Percentiles rank a stretch among this genome's conserved stretches.
Conservation (phyloP, 2,329 filamentous ascomycete genomes). For the Biscogniauxia sp. region DNA sequence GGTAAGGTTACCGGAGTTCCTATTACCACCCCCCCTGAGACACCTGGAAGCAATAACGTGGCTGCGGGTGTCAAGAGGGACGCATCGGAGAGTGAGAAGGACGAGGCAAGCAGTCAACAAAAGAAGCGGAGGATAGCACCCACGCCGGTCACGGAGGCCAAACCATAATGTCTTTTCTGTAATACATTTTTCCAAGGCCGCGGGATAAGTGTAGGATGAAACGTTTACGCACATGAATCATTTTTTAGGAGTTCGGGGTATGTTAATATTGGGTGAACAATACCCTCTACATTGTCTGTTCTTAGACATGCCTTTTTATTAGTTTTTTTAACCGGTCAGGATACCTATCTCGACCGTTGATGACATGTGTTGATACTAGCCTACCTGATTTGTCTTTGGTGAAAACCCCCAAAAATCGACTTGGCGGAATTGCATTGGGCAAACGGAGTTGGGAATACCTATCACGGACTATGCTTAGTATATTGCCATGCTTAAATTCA, state of each 20-base stretch:
- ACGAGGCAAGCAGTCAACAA: conserved; percentile 47
- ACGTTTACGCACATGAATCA: conserved; percentile 6
- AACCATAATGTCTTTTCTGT: neutral
- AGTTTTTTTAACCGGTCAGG: conserved; percentile 4
- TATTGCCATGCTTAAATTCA: neutral
- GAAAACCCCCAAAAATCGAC: neutral
- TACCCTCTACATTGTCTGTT: neutral
- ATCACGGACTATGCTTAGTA: neutral
- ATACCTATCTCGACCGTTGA: conserved; percentile 5
- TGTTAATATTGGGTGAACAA: neutral
- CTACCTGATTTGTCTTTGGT: neutral
- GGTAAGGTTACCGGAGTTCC: conserved; percentile 63
- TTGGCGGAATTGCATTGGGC: neutral
- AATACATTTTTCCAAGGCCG: neutral
- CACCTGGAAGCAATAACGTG: conserved; percentile 62
- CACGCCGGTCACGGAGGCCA: conserved; percentile 48
- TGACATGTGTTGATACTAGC: neutral
- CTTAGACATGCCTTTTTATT: neutral
- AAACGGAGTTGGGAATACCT: neutral
- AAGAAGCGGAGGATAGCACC: conserved; percentile 73
- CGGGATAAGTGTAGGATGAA: neutral
- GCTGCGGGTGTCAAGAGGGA: conserved; percentile 54
- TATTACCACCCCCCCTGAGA: conserved; percentile 87
- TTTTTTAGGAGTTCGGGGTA: conserved; percentile 14
- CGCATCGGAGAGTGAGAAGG: conserved; percentile 53